A percentile compares a stretch with the other conserved stretches of the same genome.
phyloP scores from a whole-genome alignment of 352 stramenopile genomes.

The Blastocystis sp. region DNA sequence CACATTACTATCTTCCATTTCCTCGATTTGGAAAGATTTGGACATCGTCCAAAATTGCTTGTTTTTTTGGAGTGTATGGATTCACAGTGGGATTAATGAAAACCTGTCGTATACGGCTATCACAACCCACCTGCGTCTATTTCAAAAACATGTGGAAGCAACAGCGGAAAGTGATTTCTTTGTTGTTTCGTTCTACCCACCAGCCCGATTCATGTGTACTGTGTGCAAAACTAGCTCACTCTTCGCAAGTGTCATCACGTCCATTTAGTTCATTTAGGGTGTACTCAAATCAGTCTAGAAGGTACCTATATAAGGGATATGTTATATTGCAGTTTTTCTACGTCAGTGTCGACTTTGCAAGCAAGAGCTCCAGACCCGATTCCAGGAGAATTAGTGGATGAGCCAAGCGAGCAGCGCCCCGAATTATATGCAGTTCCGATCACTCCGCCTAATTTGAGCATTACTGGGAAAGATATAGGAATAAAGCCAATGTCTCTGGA shows the following conservation, averaged over 20 bases:
- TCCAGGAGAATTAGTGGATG: slow-evolving; percentile 21
- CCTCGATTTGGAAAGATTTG: not conserved
- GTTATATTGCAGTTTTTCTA: not conserved
- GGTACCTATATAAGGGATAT: not conserved
- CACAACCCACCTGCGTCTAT: not conserved
- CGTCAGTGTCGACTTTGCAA: not conserved
- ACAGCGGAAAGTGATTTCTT: slow-evolving; percentile 1
- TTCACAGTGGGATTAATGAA: not conserved
- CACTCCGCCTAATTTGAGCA: slow-evolving; percentile 45
- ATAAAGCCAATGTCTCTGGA: slow-evolving; percentile 43
- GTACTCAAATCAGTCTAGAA: too few relatives aligned
- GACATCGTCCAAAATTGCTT: not conserved
- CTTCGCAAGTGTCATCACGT: not conserved
- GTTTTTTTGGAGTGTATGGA: not conserved
- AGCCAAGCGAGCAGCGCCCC: not conserved
- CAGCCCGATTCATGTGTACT: not conserved
- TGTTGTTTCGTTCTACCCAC: not conserved
- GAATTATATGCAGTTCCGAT: slow-evolving; percentile 46
- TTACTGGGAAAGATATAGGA: slow-evolving; percentile 41
- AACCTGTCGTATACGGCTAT: too few relatives aligned
- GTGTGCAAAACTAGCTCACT: not conserved
- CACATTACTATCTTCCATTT: slow-evolving; percentile 25
- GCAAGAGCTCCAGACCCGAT: not conserved
- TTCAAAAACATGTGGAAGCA: slow-evolving; percentile 28
- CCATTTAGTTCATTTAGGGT: not conserved